These are phyloP conservation scores for Ogataea naganishii DNA, from an alignment of 805 yeast species.

Conservation along the genomic window DNA sequence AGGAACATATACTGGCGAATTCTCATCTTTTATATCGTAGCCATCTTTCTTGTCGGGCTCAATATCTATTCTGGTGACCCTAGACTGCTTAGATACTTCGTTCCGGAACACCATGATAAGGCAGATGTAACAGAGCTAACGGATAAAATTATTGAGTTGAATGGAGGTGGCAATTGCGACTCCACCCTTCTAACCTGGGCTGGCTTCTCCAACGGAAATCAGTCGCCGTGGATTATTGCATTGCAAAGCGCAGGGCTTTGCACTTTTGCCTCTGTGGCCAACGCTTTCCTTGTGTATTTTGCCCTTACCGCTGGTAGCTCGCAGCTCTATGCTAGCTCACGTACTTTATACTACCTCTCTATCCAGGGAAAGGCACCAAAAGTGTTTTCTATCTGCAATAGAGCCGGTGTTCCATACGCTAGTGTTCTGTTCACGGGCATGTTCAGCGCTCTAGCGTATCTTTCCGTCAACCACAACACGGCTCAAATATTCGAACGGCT, in stretches of 20 bases:
- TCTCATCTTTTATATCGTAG: slow-evolving; percentile 51
- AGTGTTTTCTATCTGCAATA: slow-evolving; percentile 49
- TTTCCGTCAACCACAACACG: slow-evolving; percentile 50
- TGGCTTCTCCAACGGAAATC: slow-evolving; percentile 36
- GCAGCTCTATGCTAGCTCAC: slow-evolving; percentile 51
- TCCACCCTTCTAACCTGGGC: slow-evolving; percentile 20
- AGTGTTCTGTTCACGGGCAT: slow-evolving; percentile 58
- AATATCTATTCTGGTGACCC: slow-evolving; percentile 77
- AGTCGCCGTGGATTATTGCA: slow-evolving; percentile 52
- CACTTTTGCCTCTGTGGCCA: slow-evolving; percentile 39
- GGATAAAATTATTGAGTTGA: slow-evolving; percentile 12
- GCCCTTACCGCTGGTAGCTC: slow-evolving; percentile 51
- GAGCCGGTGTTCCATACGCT: slow-evolving; percentile 62
- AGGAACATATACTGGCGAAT: slow-evolving; percentile 68
- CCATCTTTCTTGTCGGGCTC: slow-evolving; percentile 61
- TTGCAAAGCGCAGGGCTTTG: slow-evolving; percentile 44
- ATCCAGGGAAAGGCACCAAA: slow-evolving; percentile 54
- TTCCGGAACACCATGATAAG: slow-evolving; percentile 19
- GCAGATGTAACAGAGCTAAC: slow-evolving; percentile 8
- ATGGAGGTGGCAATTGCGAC: slow-evolving; percentile 20
- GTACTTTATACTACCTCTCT: slow-evolving; percentile 48
- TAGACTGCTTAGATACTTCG: slow-evolving; percentile 47
- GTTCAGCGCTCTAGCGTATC: slow-evolving; percentile 52
- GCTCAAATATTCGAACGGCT: slow-evolving; percentile 59
- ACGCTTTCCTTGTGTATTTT: slow-evolving; percentile 44